Base-by-base conservation (phyloP, 352 stramenopile genomes). In the Pythium brachiatum region DNA sequence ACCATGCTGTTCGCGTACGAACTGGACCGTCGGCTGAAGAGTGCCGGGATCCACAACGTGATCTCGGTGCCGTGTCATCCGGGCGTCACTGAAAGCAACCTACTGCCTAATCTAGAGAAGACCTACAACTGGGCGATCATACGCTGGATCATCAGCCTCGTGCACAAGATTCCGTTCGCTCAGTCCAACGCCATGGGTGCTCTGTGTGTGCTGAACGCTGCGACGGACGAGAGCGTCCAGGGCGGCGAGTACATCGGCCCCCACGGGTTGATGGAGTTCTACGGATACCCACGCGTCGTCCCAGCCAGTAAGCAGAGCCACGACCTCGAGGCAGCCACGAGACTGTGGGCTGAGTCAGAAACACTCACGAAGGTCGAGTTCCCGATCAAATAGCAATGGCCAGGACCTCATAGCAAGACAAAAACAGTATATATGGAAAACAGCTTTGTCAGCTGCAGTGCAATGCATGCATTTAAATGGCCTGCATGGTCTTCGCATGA, bases 41-140 rank as follows among this genome's bases (percentile, higher is more conserved):
- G 68, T 51, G 67, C 64, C 3, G 75, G 73, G 1, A 50, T 86
- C 51, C 57, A 74, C 34, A 66, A 74, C 48, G 66, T 89, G 20
- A 59, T 82, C 53, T 88, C 74, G 29, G 66, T 96, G 20, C 69
- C 66, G 5, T 86, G 94, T 23, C 93, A 98, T 66, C 93, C 93
- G 7, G 91, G 91, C 31, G 85, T 92, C 27, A 96, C 80, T 8
- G 75, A 85, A 60, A 85, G 69, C 69, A 83, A 88, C 50, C 43
- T 89, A 64, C 61, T 89, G 44, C 76, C 75, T 0, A 86, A 86
- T 57, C 72, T 89, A n/a, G 64, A 77, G 26, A 62, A 77, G 62
- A 87, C 68, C 13, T 89, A 89, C 72, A 74, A 78, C 68, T 86
- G 68, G 34, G 53, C 52, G 4, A 66, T 89, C 36, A 62, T 84